Evolutionary conservation across 169 alveolate species (phyloP), one percentile per base, ranked within the genome.

Genomic region (Nephromyces sp.): DNA sequence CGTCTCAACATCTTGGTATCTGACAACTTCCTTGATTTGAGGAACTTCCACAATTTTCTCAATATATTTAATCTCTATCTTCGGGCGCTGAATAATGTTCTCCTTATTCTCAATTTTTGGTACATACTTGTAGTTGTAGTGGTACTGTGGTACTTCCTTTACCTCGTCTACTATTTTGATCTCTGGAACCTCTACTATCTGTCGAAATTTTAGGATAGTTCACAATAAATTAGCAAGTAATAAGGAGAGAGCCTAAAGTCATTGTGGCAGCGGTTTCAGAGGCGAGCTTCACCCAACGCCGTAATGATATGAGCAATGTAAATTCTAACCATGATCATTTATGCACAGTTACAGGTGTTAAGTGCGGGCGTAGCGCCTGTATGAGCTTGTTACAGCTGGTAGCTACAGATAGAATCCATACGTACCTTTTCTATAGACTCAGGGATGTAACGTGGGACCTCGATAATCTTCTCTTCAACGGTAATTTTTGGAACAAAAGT

Each of bases 181-280:
- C 68, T 84, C 92, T 4, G 92, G 92, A 8, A 87, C 90, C 53
- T 87, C 92, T 52, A 87, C 89, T 61, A 87, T 76, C 88, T 82
- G 71, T 62, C 65, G 15, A 28, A 52, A 33, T 72, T 15, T 68
- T 27, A 8, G 35, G 33, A 3, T 52, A 68, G 61, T 21, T 32
- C n/a, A n/a, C 72, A 22, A 21, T 31, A 15, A 68, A 2, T 29
- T 32, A 24, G 6, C 8, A 24, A 52, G 28, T 15, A 43, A 15
- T n/a, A n/a, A n/a, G n/a, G n/a, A n/a, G n/a, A n/a, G n/a, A n/a
- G n/a, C n/a, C n/a, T n/a, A n/a, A n/a, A n/a, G n/a, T 15, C 57
- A 15, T 15, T 43, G 57, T 15, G 15, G 15, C n/a, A 15, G 57
- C 15, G 15, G 15, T 43, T 2, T 8, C 69, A n/a, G 34, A 29